Conservation (phyloP, 2,329 filamentous ascomycete genomes). For the Pyrenophora teres region DNA sequence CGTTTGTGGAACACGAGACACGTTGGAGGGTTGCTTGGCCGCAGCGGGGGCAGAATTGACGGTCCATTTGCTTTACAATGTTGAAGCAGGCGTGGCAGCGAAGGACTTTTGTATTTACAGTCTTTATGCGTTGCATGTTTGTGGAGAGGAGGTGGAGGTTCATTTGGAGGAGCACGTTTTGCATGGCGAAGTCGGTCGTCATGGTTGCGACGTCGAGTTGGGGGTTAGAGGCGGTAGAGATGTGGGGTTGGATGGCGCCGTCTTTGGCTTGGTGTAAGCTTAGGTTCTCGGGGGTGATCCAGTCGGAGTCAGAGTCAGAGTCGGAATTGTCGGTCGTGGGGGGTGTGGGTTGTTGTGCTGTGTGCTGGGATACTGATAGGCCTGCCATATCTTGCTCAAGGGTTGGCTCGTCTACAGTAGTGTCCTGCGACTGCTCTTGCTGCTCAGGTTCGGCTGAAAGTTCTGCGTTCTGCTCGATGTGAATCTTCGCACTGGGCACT, state of each 20-base stretch:
- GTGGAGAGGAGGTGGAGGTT: slow-evolving; percentile 88
- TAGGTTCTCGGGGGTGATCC: slow-evolving; percentile 94
- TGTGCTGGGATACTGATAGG: slow-evolving; percentile 24
- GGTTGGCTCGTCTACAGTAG: background rate
- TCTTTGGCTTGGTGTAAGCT: slow-evolving; percentile 80
- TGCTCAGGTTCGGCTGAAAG: background rate
- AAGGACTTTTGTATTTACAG: slow-evolving; percentile 85
- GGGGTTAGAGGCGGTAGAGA: slow-evolving; percentile 55
- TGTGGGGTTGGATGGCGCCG: slow-evolving; percentile 44
- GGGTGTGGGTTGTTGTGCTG: slow-evolving; percentile 22
- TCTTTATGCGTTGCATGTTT: slow-evolving; percentile 76
- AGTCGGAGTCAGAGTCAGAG: slow-evolving; percentile 59
- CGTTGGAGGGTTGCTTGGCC: slow-evolving; percentile 85
- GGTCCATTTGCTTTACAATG: slow-evolving; percentile 78
- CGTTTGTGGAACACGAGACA: slow-evolving; percentile 82
- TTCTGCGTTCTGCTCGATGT: slow-evolving; percentile 8
- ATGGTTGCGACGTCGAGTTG: slow-evolving; percentile 87
- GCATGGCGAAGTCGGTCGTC: slow-evolving; percentile 96
- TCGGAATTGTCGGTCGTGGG: slow-evolving; percentile 22
- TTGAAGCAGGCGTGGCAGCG: slow-evolving; percentile 83
- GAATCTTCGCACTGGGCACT: slow-evolving; percentile 4
- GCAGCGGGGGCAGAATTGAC: slow-evolving; percentile 92
- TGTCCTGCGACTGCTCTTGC: background rate
- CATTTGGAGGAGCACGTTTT: slow-evolving; percentile 93
- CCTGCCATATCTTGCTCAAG: slow-evolving; percentile 27